These are phyloP conservation scores for Oxyria digyna DNA, from an alignment of 148 eudicot genomes.

Conservation along the genomic window DNA sequence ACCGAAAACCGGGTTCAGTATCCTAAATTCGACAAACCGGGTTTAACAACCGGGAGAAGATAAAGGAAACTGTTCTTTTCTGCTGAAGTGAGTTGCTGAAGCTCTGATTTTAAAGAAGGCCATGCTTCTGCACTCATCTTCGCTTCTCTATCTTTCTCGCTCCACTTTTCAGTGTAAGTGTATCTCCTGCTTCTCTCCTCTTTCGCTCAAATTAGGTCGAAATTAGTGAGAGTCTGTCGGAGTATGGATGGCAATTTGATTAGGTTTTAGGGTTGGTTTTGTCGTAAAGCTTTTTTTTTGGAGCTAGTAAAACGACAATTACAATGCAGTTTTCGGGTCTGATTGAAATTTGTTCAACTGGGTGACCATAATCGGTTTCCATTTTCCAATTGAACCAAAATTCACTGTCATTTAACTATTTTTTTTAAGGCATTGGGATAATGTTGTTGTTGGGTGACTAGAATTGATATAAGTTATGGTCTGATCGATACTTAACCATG, in stretches of 20 bases:
- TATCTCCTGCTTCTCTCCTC: background rate
- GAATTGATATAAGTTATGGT: background rate
- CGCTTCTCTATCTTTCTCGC: background rate
- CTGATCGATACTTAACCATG: background rate
- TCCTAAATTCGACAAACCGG: background rate
- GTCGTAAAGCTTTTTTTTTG: background rate
- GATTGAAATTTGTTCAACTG: background rate
- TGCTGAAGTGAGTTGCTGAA: background rate
- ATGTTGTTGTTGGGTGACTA: no score
- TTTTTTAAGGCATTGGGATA: no score
- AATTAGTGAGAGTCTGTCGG: no score
- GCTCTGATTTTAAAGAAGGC: slow-evolving; percentile 1
- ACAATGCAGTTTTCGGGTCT: background rate
- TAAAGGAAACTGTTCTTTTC: background rate
- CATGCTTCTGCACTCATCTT: slow-evolving; percentile 7
- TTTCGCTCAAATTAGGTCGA: background rate
- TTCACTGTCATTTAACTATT: no score
- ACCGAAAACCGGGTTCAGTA: background rate
- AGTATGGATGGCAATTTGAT: background rate
- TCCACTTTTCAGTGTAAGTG: background rate
- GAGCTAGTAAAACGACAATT: background rate
- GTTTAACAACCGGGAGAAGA: background rate
- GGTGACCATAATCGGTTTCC: no score
- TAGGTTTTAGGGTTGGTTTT: background rate
- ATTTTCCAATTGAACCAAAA: no score